Base-by-base conservation (phyloP, 371 early-diverging fungal species). In the Mucor saturninus region DNA sequence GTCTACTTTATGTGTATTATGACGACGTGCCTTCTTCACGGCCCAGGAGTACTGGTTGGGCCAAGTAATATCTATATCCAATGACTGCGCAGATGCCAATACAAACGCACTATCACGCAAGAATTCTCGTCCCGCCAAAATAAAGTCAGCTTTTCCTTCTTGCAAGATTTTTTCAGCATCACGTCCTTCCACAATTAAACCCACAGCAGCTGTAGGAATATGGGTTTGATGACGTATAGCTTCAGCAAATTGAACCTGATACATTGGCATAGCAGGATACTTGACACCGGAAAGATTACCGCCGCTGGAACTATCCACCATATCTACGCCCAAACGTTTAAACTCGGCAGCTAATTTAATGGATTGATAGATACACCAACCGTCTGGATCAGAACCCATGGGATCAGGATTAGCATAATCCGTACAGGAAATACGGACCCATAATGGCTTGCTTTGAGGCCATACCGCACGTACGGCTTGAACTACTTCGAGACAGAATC, bases 381-480 rank as follows among this genome's bases (percentile, higher is more conserved):
- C 83, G 13, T 66, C 50, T 21, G 62, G 64, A 62, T 73, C 62
- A 10, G 54, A 28, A 2, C 78, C 71, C 71, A 71, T 61, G 30
- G 74, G 54, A 28, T 77, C 71, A 8, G 59, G 59, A 10, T 80
- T 77, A 8, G 71, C 64, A 10, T 83, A 87, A 43, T 96, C 95
- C 0, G 88, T 74, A 45, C 85, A 81, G 3, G 93, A 94, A 5
- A 96, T 62, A 35, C 95, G 88, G 55, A 93, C 80, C 65, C 91
- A 94, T 39, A 94, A 67, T 0, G 96, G 93, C 60, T 93, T 93
- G 11, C 87, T 73, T 5, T 76, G 68, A 0, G 94, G 92, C 89
- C 91, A 94, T 13, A 86, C 86, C 5, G 72, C 61, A 35, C 92
- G 88, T 10, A 93, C 88, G 0, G 77, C 82, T 15, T 69, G 54